These are phyloP conservation scores for Saccharomyces paradoxus DNA, from an alignment of 805 yeast species.

Conservation along the genomic window DNA sequence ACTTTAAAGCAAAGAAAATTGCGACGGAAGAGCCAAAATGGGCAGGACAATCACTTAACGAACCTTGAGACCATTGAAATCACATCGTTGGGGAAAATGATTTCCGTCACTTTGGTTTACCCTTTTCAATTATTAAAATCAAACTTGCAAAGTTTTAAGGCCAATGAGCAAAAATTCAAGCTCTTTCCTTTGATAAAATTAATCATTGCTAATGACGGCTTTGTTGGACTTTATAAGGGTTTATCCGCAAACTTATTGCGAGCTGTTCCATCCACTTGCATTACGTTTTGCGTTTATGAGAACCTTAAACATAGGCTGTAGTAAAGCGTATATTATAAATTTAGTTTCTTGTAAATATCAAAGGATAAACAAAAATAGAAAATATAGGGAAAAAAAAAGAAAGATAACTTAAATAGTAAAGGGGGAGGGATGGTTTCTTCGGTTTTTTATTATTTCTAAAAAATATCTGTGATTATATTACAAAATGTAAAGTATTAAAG, in stretches of 20 bases:
- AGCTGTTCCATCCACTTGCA: slow-evolving; percentile 87
- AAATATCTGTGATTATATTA: neutral
- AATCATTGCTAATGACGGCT: slow-evolving; percentile 46
- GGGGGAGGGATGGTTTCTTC: neutral
- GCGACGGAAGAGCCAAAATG: slow-evolving; percentile 3
- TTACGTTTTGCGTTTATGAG: slow-evolving; percentile 84
- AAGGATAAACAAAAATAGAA: neutral
- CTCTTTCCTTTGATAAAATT: slow-evolving; percentile 30
- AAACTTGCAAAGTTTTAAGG: slow-evolving; percentile 52
- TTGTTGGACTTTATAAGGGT: slow-evolving; percentile 75
- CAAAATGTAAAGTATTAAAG: neutral
- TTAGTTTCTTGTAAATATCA: neutral
- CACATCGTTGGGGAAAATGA: slow-evolving; percentile 60
- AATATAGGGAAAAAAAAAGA: neutral
- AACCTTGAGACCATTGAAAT: slow-evolving; percentile 54
- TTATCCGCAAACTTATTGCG: slow-evolving; percentile 66
- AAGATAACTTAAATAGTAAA: neutral
- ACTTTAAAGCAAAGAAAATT: slow-evolving; percentile 43
- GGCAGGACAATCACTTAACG: slow-evolving; percentile 28
- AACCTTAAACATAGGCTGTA: slow-evolving; percentile 33
- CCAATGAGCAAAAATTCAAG: slow-evolving; percentile 18
- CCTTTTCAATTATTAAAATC: slow-evolving; percentile 80
- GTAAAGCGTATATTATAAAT: neutral
- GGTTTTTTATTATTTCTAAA: neutral
- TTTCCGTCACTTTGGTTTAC: slow-evolving; percentile 61